phyloP scores from a whole-genome alignment of 768 basidiomycete genomes.

The Gymnopilus dilepis region DNA sequence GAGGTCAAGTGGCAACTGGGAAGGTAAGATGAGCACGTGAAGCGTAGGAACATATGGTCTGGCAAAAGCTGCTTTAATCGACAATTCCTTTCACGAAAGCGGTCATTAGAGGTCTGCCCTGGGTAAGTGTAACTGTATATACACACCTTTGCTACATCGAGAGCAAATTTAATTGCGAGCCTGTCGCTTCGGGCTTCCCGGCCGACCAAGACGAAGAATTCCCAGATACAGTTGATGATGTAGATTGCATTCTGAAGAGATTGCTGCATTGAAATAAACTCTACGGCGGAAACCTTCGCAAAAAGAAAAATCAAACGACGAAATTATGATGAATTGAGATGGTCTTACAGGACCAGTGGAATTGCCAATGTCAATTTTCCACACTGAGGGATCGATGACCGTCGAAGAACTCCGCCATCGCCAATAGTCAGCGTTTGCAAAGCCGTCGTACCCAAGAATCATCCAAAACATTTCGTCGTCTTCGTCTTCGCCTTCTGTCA shows the following conservation, averaged over 20 bases:
- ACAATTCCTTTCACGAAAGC: conserved; percentile 51
- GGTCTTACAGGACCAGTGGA: conserved; percentile 45
- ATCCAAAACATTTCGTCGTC: conserved; percentile 86
- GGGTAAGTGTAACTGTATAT: no score
- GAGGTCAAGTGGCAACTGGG: conserved; percentile 75
- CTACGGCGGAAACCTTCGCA: conserved; percentile 52
- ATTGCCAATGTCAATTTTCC: conserved; percentile 55
- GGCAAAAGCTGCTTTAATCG: conserved; percentile 49
- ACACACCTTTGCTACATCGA: conserved; percentile 61
- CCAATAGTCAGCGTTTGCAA: conserved; percentile 86
- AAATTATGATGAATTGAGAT: not conserved
- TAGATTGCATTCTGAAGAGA: conserved; percentile 54
- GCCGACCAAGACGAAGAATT: conserved; percentile 78
- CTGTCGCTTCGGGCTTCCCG: conserved; percentile 64
- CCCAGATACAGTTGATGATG: conserved; percentile 79
- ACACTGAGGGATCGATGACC: conserved; percentile 55
- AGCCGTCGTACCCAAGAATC: conserved; percentile 77
- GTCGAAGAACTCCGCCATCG: conserved; percentile 60
- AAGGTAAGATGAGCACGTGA: conserved; percentile 76
- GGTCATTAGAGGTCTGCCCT: not conserved
- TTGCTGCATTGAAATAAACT: conserved; percentile 46
- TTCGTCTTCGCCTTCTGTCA: conserved; percentile 69
- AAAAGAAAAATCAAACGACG: conserved; percentile 2
- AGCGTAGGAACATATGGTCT: conserved; percentile 76
- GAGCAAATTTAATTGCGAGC: conserved; percentile 63